Evolutionary conservation across 2,329 filamentous ascomycete genomes (phyloP), one percentile per base, ranked within the genome.

Genomic region (Paracorniculantispora psalliotae): DNA sequence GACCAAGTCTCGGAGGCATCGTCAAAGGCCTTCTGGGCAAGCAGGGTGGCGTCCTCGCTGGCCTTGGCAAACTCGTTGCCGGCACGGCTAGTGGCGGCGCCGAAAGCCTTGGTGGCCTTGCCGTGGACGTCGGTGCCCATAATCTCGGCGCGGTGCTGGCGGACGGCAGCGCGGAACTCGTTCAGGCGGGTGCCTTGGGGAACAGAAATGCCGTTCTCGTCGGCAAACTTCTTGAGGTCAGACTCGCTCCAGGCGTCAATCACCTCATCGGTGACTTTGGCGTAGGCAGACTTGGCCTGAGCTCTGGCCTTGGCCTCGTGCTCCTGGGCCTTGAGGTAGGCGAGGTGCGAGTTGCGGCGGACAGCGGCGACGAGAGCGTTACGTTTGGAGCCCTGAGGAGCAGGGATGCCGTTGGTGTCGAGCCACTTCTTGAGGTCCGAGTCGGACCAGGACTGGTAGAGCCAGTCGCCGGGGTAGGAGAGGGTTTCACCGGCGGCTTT

Each of bases 381-480:
- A 61, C 94, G 91, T 61, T 80, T 87, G 51, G 85, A 85, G 30
- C 91, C 89, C 72, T 97, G 93, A 61, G 94, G 93, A 57, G 84
- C 90, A 13, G 91, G 88, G 73, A 93, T 86, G 54, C 94, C 94
- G 65, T 91, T 86, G 65, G 88, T 87, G 68, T 97, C 94, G 49
- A 97, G 87, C 89, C 90, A 99, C 65, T 90, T 83, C 80, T 97
- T 97, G 63, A 96, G 78, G 52, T 97, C 93, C 64, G 92, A 97
- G 64, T 96, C 90, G 55, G 90, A 88, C 94, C 94, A 99, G 8
- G 88, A 81, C 61, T 87, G 82, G 71, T 97, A 99, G 46, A 97
- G 79, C 94, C 94, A 97, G 77, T 97, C 86, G 41, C 94, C 94
- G 35, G 94, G 94, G 70, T 97, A 97, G n/a, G 85, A 77, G 55